Conservation (phyloP, 306 rosid genomes). For the Fagus sylvatica region DNA sequence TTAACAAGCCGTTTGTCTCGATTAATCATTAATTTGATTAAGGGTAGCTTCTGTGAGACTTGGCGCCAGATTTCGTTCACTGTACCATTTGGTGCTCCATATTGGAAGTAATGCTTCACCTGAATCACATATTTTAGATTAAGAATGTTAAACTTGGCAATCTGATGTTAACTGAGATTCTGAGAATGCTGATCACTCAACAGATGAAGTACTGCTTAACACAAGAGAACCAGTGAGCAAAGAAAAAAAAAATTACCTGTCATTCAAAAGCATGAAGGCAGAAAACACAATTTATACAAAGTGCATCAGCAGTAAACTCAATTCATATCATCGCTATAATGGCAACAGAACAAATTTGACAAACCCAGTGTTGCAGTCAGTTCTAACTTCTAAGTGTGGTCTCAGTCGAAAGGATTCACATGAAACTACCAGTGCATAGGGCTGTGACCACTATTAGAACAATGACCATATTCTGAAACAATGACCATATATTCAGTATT, state of each 20-base stretch:
- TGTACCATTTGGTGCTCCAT: constrained; percentile 53
- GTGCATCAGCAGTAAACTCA: neutral
- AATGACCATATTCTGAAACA: no score
- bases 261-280: neutral
- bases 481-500: no score
- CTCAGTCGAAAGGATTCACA: no score
- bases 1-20: constrained; percentile 68
- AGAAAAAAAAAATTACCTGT: no score
- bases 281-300: neutral
- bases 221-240: neutral
- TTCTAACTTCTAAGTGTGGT: no score
- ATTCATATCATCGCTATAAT: neutral
- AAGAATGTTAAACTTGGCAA: neutral
- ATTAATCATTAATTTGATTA: constrained; percentile 75
- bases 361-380: no score
- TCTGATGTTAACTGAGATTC: neutral
- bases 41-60: constrained; percentile 70
- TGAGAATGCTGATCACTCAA: neutral
- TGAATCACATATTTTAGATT: constrained; percentile 36
- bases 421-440: no score
- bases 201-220: neutral
- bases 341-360: no score
- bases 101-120: constrained; percentile 80
- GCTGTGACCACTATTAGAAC: no score
- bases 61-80: constrained; percentile 93